Conservation (phyloP, 805 yeast genomes). For the Barnettozyma vustinii region DNA sequence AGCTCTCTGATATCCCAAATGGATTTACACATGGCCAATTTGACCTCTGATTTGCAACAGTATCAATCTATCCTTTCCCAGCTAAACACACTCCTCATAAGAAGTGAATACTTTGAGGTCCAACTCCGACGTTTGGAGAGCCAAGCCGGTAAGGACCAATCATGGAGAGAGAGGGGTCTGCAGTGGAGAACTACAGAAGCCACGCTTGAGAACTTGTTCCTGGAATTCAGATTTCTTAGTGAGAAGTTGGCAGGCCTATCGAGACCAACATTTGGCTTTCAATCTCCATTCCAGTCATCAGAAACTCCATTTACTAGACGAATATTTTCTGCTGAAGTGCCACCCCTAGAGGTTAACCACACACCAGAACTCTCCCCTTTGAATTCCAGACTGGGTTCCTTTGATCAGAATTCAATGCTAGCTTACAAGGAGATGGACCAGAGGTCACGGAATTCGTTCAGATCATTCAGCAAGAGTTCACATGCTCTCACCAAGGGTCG, state of each 20-base stretch:
- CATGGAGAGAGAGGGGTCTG: slow-evolving; percentile 28
- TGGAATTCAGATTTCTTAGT: slow-evolving; percentile 34
- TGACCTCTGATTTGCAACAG: slow-evolving; percentile 21
- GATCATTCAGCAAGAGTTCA: background rate
- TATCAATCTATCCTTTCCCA: slow-evolving; percentile 26
- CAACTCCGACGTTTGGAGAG: slow-evolving; percentile 25
- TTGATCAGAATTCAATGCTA: slow-evolving; percentile 2
- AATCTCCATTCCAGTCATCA: background rate
- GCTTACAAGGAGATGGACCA: slow-evolving; percentile 1
- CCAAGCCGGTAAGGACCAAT: slow-evolving; percentile 14
- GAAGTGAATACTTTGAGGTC: slow-evolving; percentile 27
- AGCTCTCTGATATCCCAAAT: slow-evolving; percentile 13
- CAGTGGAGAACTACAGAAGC: slow-evolving; percentile 43
- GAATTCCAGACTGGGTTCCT: background rate
- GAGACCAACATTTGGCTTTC: slow-evolving; percentile 1
- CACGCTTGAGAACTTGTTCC: slow-evolving; percentile 37
- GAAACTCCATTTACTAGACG: background rate
- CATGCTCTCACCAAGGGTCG: background rate
- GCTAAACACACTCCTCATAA: slow-evolving; percentile 23
- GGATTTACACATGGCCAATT: slow-evolving; percentile 19
- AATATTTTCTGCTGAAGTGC: background rate
- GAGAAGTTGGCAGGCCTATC: slow-evolving; percentile 16
- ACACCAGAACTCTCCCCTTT: background rate
- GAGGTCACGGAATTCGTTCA: slow-evolving; percentile 1
- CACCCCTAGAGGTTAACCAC: background rate